phyloP scores from a whole-genome alignment of 1,139 yeast species.

The Candida sp. region DNA sequence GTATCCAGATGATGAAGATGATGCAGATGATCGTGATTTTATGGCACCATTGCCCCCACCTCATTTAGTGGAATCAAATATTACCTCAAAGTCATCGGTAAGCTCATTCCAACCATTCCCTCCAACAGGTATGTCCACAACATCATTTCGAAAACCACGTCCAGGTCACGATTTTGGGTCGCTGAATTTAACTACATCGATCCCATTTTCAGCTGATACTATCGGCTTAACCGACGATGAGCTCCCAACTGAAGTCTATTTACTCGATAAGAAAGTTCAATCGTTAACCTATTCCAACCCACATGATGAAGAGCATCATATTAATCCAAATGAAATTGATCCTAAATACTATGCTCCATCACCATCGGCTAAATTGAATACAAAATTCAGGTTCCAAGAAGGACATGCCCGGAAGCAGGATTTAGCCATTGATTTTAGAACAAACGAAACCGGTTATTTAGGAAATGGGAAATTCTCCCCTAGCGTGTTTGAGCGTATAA shows the following conservation, averaged over 20 bases:
- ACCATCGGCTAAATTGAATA: slow-evolving; percentile 37
- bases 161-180: slow-evolving; percentile 8
- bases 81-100: slow-evolving; percentile 5
- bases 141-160: slow-evolving; percentile 17
- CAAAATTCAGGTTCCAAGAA: slow-evolving; percentile 17
- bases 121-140: slow-evolving; percentile 1
- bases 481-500: slow-evolving; percentile 31
- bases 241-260: slow-evolving; percentile 34
- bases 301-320: slow-evolving; percentile 12
- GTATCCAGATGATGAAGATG: background rate
- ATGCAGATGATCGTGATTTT: slow-evolving; percentile 2
- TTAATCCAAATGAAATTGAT: slow-evolving; percentile 36
- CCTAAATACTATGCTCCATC: slow-evolving; percentile 47
- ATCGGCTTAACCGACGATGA: slow-evolving; percentile 33
- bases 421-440: slow-evolving; percentile 21
- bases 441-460: slow-evolving; percentile 29
- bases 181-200: slow-evolving; percentile 16
- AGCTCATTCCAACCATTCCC: slow-evolving; percentile 13
- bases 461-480: slow-evolving; percentile 45
- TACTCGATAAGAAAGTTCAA: slow-evolving; percentile 32
- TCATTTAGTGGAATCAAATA: slow-evolving; percentile 6
- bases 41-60: slow-evolving; percentile 10
- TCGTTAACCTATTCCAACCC: slow-evolving; percentile 22
- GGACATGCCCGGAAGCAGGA: slow-evolving; percentile 18
- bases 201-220: slow-evolving; percentile 46